Base-by-base conservation (phyloP, 2,329 filamentous ascomycete species). In the Coniochaeta ligniaria region DNA sequence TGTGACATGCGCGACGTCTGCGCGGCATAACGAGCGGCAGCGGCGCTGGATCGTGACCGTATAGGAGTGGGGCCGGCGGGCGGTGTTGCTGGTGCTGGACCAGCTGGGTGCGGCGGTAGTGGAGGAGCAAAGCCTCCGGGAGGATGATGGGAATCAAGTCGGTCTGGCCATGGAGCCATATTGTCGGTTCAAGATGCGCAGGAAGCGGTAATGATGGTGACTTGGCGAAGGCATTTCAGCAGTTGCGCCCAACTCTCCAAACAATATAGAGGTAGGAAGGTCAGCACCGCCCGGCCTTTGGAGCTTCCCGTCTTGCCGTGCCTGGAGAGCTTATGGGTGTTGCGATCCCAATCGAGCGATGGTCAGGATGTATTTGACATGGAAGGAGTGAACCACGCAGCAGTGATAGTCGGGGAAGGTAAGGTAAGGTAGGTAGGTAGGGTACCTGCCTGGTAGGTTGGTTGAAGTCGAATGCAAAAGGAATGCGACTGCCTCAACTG, bases 131-230 rank as follows among this genome's bases (percentile, higher is more conserved):
- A 35, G 31, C 47, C 47, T 52, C 47, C 47, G 24, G 12, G 22
- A 31, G 54, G 54, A 35, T 12, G 31, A 24, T 35, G 38, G 22
- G 54, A 57, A 17, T 57, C 54, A 17, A n/a, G 38, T 26, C 54
- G 54, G 22, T 38, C 35, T 35, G 54, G 54, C 54, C 54, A 57
- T 20, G 54, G 54, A 57, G 54, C 54, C 54, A 57, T 57, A 16
- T 11, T 38, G 28, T 26, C 35, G 33, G 35, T 57, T 36, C 33
- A 57, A 57, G 14, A 35, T 47, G 54, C 20, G 54, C 54, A 36
- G n/a, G 17, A 24, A 36, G 54, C 54, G 31, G 31, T 57, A 17
- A 36, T 24, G 54, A 6, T 6, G 6, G 28, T 14, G 28, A 14
- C 9, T 35, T 57, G 11, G 54, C 54, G 35, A 57, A 35, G 54